phyloP scores from a whole-genome alignment of 2,329 filamentous ascomycete species.

The Phoma herbarum region DNA sequence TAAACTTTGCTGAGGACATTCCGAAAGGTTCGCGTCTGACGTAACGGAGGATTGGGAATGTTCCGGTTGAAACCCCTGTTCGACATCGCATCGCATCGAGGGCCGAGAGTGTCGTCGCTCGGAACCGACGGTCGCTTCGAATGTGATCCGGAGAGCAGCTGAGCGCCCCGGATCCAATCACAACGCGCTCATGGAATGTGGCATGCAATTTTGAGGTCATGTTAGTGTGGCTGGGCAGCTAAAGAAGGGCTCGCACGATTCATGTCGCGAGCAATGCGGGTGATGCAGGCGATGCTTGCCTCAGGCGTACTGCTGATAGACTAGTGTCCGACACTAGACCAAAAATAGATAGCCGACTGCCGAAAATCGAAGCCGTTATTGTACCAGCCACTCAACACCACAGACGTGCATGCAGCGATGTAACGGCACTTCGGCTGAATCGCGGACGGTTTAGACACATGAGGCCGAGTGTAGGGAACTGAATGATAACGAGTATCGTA shows the following conservation, averaged over 20 bases:
- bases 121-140: slow-evolving; percentile 5
- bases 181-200: not conserved
- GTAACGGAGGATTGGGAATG: slow-evolving; percentile 8
- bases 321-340: slow-evolving; percentile 1
- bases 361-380: slow-evolving; percentile 9
- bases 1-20: too few relatives aligned
- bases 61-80: slow-evolving; percentile 8
- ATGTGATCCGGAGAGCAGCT: not conserved
- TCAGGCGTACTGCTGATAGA: slow-evolving; percentile 12
- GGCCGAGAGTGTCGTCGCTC: not conserved
- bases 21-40: slow-evolving; percentile 7
- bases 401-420: slow-evolving; percentile 6
- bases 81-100: slow-evolving; percentile 17
- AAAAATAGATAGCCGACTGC: slow-evolving; percentile 7
- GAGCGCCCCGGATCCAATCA: slow-evolving; percentile 4
- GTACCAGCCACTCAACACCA: slow-evolving; percentile 5
- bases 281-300: slow-evolving; percentile 7
- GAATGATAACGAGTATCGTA: not conserved
- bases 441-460: not conserved
- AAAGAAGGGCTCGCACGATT: slow-evolving; percentile 4
- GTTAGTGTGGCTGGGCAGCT: not conserved
- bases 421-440: not conserved
- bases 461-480: not conserved
- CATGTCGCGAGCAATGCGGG: slow-evolving; percentile 11
- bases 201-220: slow-evolving; percentile 1